Conservation (phyloP, 495 filamentous ascomycete species). For the Thermochaetoides thermophila region DNA sequence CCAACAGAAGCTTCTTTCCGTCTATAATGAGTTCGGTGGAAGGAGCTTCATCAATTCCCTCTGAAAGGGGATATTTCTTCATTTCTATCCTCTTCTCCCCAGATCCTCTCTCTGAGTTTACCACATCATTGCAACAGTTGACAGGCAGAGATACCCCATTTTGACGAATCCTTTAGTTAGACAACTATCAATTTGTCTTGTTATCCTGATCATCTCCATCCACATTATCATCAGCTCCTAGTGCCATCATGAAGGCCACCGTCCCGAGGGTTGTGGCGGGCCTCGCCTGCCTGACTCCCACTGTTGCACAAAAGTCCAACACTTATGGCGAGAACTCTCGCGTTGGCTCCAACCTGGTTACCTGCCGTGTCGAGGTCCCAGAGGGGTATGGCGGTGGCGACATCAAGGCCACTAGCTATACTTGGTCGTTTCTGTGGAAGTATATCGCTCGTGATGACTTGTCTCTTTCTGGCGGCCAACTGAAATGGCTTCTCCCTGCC, state of each 20-base stretch:
- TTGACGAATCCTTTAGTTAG: no score
- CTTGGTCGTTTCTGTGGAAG: conserved; percentile 5
- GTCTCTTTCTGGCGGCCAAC: not conserved
- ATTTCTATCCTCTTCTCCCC: no score
- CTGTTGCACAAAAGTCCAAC: not conserved
- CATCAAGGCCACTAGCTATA: not conserved
- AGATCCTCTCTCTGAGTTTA: no score
- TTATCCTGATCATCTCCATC: conserved; percentile 1
- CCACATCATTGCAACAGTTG: no score
- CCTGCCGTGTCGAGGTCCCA: not conserved
- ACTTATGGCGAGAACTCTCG: not conserved
- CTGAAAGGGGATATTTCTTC: no score
- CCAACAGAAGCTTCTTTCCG: no score
- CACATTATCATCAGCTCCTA: not conserved
- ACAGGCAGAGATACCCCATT: no score
- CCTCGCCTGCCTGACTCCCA: conserved; percentile 1
- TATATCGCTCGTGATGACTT: conserved; percentile 4
- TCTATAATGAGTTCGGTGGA: no score
- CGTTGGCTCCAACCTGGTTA: conserved; percentile 4
- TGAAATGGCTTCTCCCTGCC: not conserved
- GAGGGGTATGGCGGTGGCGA: not conserved
- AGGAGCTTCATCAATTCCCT: no score
- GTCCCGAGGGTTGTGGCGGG: conserved; percentile 3
- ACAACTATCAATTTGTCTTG: no score
- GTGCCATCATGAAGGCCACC: conserved; percentile 1